Evolutionary conservation across 2,329 filamentous ascomycete genomes (phyloP).

Genomic region (Alternaria brassicicola): DNA sequence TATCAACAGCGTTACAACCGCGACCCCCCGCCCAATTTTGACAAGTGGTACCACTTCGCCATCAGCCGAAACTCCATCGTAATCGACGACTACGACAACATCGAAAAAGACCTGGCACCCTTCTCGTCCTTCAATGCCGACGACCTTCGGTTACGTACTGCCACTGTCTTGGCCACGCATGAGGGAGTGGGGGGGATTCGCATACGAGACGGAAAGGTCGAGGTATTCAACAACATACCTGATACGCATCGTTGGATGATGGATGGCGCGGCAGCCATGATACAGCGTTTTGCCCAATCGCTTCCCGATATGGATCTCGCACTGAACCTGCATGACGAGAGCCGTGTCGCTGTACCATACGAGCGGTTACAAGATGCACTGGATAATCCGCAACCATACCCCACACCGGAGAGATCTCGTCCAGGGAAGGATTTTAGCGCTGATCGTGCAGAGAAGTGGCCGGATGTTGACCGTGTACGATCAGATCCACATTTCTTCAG

Average conservation of each 20-base stretch:
- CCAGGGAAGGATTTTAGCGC: conserved; percentile 45
- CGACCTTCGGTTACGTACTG: conserved; percentile 60
- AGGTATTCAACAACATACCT: conserved; percentile 51
- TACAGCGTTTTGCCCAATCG: conserved; percentile 56
- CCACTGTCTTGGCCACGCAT: conserved; percentile 58
- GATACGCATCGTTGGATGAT: conserved; percentile 66
- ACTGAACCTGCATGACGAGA: conserved; percentile 68
- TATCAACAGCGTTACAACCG: conserved; percentile 61
- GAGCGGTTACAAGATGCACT: conserved; percentile 36
- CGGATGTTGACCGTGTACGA: conserved; percentile 27
- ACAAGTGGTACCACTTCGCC: conserved; percentile 65
- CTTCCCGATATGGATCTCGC: conserved; percentile 69
- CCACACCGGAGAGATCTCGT: conserved; percentile 28
- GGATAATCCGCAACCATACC: conserved; percentile 31
- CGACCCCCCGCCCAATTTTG: conserved; percentile 65
- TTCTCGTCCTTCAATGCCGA: conserved; percentile 61
- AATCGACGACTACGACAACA: conserved; percentile 67
- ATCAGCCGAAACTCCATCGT: conserved; percentile 57
- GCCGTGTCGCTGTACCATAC: conserved; percentile 61
- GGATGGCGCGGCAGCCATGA: conserved; percentile 60
- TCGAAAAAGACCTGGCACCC: conserved; percentile 62
- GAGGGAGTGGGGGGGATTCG: conserved; percentile 63
- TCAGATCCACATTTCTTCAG: conserved; percentile 39
- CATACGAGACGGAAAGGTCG: conserved; percentile 60
- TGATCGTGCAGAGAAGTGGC: conserved; percentile 50